Base-by-base conservation (phyloP, 169 alveolate species). In the Plasmodium adleri region DNA sequence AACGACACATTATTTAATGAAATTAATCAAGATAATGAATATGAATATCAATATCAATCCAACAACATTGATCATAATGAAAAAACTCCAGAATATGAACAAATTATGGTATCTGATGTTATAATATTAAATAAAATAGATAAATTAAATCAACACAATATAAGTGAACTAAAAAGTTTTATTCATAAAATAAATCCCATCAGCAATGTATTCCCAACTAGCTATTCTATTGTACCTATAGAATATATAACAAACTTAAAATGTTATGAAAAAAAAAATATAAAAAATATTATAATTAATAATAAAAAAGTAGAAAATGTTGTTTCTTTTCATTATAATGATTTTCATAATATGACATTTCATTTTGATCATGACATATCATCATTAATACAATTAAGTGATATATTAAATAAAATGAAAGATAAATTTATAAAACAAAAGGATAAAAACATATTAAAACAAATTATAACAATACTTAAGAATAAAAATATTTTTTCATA, bases 201-300 rank as follows among this genome's bases (percentile, higher is more conserved):
- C 28, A 62, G 88, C 62, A 24, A 28, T n/a, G 60, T 86, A 32
- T 72, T 59, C 32, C 24, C 45, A 56, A 86, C 92, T 20, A 70
- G 76, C 54, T 86, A 72, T 60, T 71, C 88, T 13, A 15, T 15
- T 49, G 17, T 86, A 5, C 88, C 74, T 20, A 86, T 86, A 49
- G 88, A 72, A 86, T 0, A n/a, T 7, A 17, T 86, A 86, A 86
- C 92, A 7, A 73, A 86, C 47, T 58, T 86, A 49, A 72, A 72
- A 49, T 86, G 92, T 52, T 86, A 86, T 22, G 92, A 86, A 86
- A 71, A 86, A 86, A 86, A 59, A 32, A 86, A 86, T 72, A 71
- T 86, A 28, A 83, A 83, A 70, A 49, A 60, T 68, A 39, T 71
- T 17, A 13, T 83, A 17, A 50, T 8, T n/a, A 83, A 43, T 49